phyloP scores from a whole-genome alignment of 2,329 filamentous ascomycete genomes.

The Colletotrichum liaoningense region DNA sequence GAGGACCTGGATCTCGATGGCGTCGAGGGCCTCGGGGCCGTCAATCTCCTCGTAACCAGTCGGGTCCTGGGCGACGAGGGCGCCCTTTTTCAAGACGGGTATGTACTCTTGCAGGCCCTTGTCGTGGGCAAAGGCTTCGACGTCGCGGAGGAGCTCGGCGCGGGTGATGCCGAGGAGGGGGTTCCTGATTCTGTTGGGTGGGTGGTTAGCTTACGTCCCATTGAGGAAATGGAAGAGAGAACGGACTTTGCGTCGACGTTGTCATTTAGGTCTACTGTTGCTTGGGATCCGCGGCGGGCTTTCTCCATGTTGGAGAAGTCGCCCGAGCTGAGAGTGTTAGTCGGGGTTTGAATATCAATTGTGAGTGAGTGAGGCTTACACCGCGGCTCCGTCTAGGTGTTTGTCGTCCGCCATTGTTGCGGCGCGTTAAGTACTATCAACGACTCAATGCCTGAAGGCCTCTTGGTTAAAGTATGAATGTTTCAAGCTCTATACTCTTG shows the following conservation, averaged over 20 bases:
- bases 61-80: slow-evolving; percentile 64
- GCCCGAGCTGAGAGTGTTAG: not conserved
- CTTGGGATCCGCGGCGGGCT: slow-evolving; percentile 6
- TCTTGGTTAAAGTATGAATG: not conserved
- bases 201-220: slow-evolving; percentile 32
- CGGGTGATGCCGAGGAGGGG: slow-evolving; percentile 57
- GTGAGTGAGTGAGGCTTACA: not conserved
- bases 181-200: slow-evolving; percentile 52
- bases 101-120: slow-evolving; percentile 58
- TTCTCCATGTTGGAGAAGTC: slow-evolving; percentile 17
- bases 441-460: not conserved
- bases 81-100: slow-evolving; percentile 60
- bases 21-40: slow-evolving; percentile 50
- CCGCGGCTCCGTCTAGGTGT: not conserved
- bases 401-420: slow-evolving; percentile 25
- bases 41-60: slow-evolving; percentile 58
- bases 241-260: slow-evolving; percentile 60
- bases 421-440: not conserved
- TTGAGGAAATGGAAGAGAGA: not conserved
- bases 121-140: slow-evolving; percentile 63
- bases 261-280: slow-evolving; percentile 53
- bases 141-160: slow-evolving; percentile 61
- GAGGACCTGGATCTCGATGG: slow-evolving; percentile 54
- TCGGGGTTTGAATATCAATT: not conserved
- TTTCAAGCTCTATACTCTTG: not conserved